phyloP scores from a whole-genome alignment of 2,329 filamentous ascomycete species.

The Aureobasidium uvarum region DNA sequence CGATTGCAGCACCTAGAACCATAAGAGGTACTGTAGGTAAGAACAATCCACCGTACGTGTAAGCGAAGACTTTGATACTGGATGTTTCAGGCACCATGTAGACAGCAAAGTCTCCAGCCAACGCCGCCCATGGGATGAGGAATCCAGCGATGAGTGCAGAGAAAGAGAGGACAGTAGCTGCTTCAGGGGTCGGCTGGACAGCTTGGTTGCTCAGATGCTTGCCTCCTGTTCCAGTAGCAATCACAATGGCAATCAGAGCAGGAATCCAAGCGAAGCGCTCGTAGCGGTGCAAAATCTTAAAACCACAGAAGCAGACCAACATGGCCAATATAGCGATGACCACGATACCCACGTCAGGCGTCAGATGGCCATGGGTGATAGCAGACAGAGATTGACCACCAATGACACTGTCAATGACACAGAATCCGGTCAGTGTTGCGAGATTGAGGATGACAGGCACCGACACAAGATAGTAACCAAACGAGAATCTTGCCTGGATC shows the following conservation, averaged over 20 bases:
- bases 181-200: slow-evolving; percentile 44
- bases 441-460: slow-evolving; percentile 63
- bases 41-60: slow-evolving; percentile 42
- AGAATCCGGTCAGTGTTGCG: slow-evolving; percentile 63
- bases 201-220: slow-evolving; percentile 48
- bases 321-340: slow-evolving; percentile 58
- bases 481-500: slow-evolving; percentile 63
- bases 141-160: slow-evolving; percentile 60
- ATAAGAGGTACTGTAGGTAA: slow-evolving; percentile 40
- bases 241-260: slow-evolving; percentile 43
- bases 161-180: slow-evolving; percentile 47
- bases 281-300: slow-evolving; percentile 44
- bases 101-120: slow-evolving; percentile 46
- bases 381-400: slow-evolving; percentile 60
- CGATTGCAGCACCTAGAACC: slow-evolving; percentile 46
- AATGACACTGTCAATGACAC: slow-evolving; percentile 60
- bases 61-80: slow-evolving; percentile 41
- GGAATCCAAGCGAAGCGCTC: slow-evolving; percentile 47
- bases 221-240: slow-evolving; percentile 44
- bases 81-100: slow-evolving; percentile 44
- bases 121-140: slow-evolving; percentile 58
- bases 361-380: slow-evolving; percentile 49
- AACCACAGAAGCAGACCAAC: slow-evolving; percentile 63
- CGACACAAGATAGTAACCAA: slow-evolving; percentile 58
- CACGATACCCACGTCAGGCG: slow-evolving; percentile 59